These are phyloP conservation scores for Kingdonia uniflora DNA, from an alignment of 164 flowering plant species.

Conservation along the genomic window DNA sequence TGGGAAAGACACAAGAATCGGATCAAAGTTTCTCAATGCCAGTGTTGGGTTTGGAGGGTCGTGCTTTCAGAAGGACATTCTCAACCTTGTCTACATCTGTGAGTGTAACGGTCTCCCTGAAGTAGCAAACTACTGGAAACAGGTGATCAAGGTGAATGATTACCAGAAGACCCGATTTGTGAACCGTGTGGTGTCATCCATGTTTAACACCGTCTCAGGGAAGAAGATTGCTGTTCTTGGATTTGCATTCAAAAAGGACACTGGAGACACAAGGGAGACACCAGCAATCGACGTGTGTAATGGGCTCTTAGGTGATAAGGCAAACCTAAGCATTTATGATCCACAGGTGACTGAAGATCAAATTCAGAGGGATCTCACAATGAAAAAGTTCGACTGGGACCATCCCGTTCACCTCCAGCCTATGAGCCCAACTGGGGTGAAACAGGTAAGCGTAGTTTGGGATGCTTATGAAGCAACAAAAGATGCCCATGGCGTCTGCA, in stretches of 20 bases:
- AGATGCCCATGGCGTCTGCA: slow-evolving; percentile 10
- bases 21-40: slow-evolving; percentile 43
- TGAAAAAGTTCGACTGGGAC: slow-evolving; percentile 6
- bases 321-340: slow-evolving; percentile 7
- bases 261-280: slow-evolving; percentile 15
- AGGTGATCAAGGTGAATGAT: slow-evolving; percentile 48
- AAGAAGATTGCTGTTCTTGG: slow-evolving; percentile 54
- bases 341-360: slow-evolving; percentile 7
- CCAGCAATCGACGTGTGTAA: slow-evolving; percentile 13
- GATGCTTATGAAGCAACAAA: slow-evolving; percentile 8
- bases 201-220: slow-evolving; percentile 33
- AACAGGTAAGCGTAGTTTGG: slow-evolving; percentile 8
- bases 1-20: slow-evolving; percentile 25
- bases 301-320: slow-evolving; percentile 10
- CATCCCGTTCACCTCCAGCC: slow-evolving; percentile 12
- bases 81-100: slow-evolving; percentile 41
- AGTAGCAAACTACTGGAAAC: slow-evolving; percentile 57
- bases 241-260: slow-evolving; percentile 42
- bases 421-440: slow-evolving; percentile 6
- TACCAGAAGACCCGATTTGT: slow-evolving; percentile 50
- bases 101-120: slow-evolving; percentile 47
- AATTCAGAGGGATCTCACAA: slow-evolving; percentile 7
- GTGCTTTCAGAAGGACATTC: slow-evolving; percentile 44
- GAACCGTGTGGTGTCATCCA: slow-evolving; percentile 27
- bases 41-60: slow-evolving; percentile 46